These are phyloP conservation scores for Endoconidiophora polonica DNA, from an alignment of 2,329 filamentous ascomycete genomes.

Conservation along the genomic window DNA sequence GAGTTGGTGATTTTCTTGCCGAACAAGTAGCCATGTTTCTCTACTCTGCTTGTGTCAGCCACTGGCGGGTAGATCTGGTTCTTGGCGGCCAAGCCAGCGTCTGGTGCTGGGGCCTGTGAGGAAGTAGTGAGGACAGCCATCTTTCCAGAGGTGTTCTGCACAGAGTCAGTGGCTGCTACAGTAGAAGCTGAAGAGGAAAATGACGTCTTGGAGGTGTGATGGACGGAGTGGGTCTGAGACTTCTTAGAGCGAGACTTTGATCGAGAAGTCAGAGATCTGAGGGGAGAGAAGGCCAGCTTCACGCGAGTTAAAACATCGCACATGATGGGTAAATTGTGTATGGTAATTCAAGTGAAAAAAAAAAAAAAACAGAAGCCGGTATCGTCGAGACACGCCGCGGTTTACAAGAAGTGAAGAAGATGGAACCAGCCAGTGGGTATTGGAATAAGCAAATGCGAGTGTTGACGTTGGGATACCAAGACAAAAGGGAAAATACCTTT, in stretches of 20 bases:
- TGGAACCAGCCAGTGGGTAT: too few species aligned
- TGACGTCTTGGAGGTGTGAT: not conserved
- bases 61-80: conserved; percentile 2
- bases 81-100: not conserved
- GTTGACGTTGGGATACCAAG: too few species aligned
- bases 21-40: conserved; percentile 35
- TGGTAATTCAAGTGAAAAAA: not conserved
- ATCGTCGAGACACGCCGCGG: too few species aligned
- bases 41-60: conserved; percentile 2
- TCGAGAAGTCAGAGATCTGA: too few species aligned
- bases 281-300: too few species aligned
- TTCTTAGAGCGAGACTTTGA: too few species aligned
- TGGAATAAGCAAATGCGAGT: too few species aligned
- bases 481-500: too few species aligned
- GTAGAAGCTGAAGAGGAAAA: not conserved
- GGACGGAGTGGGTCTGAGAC: not conserved
- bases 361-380: not conserved
- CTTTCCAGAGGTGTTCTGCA: not conserved
- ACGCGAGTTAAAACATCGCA: too few species aligned
- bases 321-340: not conserved
- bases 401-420: too few species aligned
- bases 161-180: not conserved
- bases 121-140: conserved; percentile 2
- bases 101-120: not conserved
- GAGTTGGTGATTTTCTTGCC: conserved; percentile 39